Percentiles rank a stretch among this genome's conserved stretches.
phyloP scores from a whole-genome alignment of 2,329 filamentous ascomycete genomes.

The Nemania sp. region DNA sequence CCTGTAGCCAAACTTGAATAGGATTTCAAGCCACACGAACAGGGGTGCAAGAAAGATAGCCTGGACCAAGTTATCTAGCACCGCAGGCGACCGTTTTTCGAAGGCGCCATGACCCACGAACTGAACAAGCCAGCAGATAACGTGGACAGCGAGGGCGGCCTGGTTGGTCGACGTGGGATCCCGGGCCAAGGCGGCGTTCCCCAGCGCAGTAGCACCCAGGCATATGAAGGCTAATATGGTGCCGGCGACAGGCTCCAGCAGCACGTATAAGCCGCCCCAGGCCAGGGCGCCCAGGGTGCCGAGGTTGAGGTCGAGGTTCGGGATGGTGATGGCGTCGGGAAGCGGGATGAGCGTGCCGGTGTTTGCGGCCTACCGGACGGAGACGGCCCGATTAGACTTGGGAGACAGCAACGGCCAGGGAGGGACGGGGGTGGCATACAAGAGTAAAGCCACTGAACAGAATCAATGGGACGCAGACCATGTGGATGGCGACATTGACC shows the following conservation, averaged over 20 bases:
- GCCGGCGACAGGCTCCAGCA: slow-evolving; percentile 93
- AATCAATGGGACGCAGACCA: slow-evolving; percentile 77
- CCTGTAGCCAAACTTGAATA: slow-evolving; percentile 90
- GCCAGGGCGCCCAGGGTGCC: slow-evolving; percentile 66
- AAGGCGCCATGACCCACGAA: slow-evolving; percentile 91
- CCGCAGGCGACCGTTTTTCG: slow-evolving; percentile 83
- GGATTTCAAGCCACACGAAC: slow-evolving; percentile 94
- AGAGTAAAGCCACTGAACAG: slow-evolving; percentile 71
- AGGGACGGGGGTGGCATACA: slow-evolving; percentile 52
- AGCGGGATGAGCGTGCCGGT: slow-evolving; percentile 64
- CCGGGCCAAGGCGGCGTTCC: slow-evolving; percentile 72
- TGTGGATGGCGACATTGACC: slow-evolving; percentile 78
- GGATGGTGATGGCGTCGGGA: slow-evolving; percentile 68
- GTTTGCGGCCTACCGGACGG: slow-evolving; percentile 57
- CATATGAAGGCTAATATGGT: slow-evolving; percentile 75
- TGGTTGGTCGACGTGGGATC: slow-evolving; percentile 54
- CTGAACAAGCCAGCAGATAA: slow-evolving; percentile 82
- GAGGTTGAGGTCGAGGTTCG: slow-evolving; percentile 68
- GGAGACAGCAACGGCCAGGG: slow-evolving; percentile 1
- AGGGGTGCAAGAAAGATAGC: slow-evolving; percentile 91
- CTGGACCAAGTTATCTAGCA: slow-evolving; percentile 90
- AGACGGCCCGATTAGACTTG: slow-evolving; percentile 26
- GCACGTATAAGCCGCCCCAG: slow-evolving; percentile 80
- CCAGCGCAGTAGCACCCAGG: slow-evolving; percentile 71
- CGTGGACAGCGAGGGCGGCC: slow-evolving; percentile 66